Evolutionary conservation across 1,284 basidiomycete species (phyloP), one percentile per base, ranked within the genome.

Genomic region (Ustilago xerochloae): DNA sequence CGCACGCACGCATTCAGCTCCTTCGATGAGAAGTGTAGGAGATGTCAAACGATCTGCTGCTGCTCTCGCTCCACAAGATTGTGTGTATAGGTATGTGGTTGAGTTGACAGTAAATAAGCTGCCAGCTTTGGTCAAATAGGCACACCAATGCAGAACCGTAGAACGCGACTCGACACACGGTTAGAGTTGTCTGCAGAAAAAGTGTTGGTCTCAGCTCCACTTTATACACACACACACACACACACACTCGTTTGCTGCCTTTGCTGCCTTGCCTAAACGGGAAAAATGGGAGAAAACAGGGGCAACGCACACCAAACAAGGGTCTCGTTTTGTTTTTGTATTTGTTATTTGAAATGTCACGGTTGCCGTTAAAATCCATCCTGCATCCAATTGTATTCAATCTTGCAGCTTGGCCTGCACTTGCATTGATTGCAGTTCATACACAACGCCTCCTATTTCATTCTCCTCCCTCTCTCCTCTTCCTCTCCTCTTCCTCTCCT

Each of bases 131-230:
- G 32, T 13, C 32, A 33, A 33, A 33, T 33, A n/a, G n/a, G n/a
- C n/a, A n/a, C n/a, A n/a, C n/a, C n/a, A n/a, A n/a, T n/a, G n/a
- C n/a, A n/a, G n/a, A n/a, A n/a, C n/a, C n/a, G 47, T 45, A 59
- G 49, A 60, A 60, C 29, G 24, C 49, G 41, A 24, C 39, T 52
- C 15, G 49, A 60, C 48, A 22, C 51, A 48, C 47, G 49, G n/a
- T 29, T 20, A 16, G 4, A 8, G 22, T n/a, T 26, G 20, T 3
- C 12, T 41, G 4, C 2, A 9, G 30, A 45, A 39, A 52, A 50
- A 49, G 63, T 65, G 63, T 65, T 65, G 63, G 56, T 65, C 56
- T 65, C 56, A 54, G 46, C 41, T 61, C 35, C 57, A 61, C 45
- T 47, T 32, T 39, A 20, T 30, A 39, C 45, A 47, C 32, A n/a